phyloP scores from a whole-genome alignment of 768 basidiomycete species.

The Leucocoprinus sp. region DNA sequence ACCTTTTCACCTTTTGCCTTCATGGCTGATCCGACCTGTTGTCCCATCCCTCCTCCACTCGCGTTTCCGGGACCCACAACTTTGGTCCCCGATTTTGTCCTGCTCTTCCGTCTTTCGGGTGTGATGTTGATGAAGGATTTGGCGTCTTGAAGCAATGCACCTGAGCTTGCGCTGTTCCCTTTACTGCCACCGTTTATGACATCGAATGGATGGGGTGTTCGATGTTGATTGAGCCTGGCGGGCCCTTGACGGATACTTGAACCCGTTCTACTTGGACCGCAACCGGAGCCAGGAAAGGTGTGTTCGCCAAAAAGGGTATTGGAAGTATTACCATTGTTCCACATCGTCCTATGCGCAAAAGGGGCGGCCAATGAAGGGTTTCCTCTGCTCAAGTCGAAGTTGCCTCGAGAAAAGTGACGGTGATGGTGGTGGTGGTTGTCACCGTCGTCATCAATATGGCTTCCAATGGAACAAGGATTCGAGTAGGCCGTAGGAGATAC shows the following conservation, averaged over 20 bases:
- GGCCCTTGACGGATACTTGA: neutral
- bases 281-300: neutral
- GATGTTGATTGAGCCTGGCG: neutral
- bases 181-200: neutral
- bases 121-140: slow-evolving; percentile 33
- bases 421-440: neutral
- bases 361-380: neutral
- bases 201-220: neutral
- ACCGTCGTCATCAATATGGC: neutral
- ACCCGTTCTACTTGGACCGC: neutral
- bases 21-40: slow-evolving; percentile 6
- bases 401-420: neutral
- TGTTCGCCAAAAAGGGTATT: neutral
- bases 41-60: neutral
- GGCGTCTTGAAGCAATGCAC: slow-evolving; percentile 13
- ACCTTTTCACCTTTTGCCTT: slow-evolving; percentile 17
- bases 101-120: slow-evolving; percentile 18
- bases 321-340: neutral
- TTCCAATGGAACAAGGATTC: neutral
- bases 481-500: neutral
- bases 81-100: neutral
- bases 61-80: neutral
- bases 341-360: neutral
- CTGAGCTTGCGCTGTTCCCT: neutral
- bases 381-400: slow-evolving; percentile 3